Conservation (phyloP, 768 basidiomycete species). For the Russula griseocarnosa region DNA sequence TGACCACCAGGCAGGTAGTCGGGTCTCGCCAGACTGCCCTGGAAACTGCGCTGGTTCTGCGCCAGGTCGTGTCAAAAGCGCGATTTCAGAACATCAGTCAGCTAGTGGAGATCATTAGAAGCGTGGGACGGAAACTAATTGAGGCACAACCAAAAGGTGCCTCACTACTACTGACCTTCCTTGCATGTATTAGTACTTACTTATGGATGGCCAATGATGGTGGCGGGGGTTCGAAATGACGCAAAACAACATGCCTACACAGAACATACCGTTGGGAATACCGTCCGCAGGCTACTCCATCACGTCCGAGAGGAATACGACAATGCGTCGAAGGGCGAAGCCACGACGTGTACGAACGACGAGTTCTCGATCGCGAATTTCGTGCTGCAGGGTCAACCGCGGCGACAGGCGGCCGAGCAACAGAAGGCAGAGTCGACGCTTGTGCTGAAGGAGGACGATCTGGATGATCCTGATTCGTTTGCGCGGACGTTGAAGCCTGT, state of each 20-base stretch:
- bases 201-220: conserved; percentile 15
- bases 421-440: conserved; percentile 51
- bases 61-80: conserved; percentile 85
- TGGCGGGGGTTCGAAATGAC: not conserved
- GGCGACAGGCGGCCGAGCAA: conserved; percentile 40
- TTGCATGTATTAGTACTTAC: not conserved
- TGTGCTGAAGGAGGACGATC: conserved; percentile 63
- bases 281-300: conserved; percentile 86
- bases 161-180: conserved; percentile 6
- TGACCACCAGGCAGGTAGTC: conserved; percentile 67
- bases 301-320: conserved; percentile 94
- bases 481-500: conserved; percentile 82
- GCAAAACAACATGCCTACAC: conserved; percentile 8
- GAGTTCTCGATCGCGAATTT: conserved; percentile 78
- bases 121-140: conserved; percentile 73
- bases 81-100: conserved; percentile 85
- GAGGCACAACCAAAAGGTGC: conserved; percentile 95
- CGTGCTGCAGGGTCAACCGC: conserved; percentile 73
- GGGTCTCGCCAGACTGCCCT: conserved; percentile 87
- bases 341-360: conserved; percentile 37
- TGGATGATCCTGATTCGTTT: conserved; percentile 75
- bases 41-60: conserved; percentile 82
- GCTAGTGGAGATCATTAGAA: conserved; percentile 71
- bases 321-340: conserved; percentile 59
- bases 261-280: conserved; percentile 96